Evolutionary conservation across 2,329 filamentous ascomycete genomes (phyloP), one percentile per base, ranked within the genome.

Genomic region (Aspergillus sp.): DNA sequence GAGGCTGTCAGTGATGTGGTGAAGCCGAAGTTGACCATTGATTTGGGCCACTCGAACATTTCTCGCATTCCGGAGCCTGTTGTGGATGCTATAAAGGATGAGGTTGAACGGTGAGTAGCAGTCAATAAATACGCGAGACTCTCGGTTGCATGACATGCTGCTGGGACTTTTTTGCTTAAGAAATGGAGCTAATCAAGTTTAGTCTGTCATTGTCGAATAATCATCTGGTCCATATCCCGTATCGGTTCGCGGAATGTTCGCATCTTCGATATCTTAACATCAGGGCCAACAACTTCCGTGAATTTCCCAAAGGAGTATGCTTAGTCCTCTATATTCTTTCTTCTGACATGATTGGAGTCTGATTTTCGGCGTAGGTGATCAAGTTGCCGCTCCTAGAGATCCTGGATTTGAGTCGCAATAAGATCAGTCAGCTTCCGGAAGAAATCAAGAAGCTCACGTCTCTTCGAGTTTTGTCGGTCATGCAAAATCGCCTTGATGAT

Each of bases 341-440:
- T 41, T 41, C 13, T 25, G 7, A 2, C 17, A 30, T 3, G 19
- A 17, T 8, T 31, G n/a, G n/a, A 38, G 58, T 48, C 66, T 73
- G 47, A 70, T 51, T 17, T 34, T 49, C 59, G 54, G 66, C 66
- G 23, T 73, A 96, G 93, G 86, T 98, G 61, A 93, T 94, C 74
- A 89, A 93, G 76, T 84, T 98, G 64, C 89, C 87, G 56, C 91
- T 92, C 38, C 85, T 98, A 59, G 93, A 98, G 78, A 97, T 97
- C 62, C 85, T 98, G 64, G 94, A 98, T 78, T 84, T 98, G 58
- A 93, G 93, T 74, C 87, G 91, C 69, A 98, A 98, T 75, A 92
- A 90, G 75, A 88, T 98, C 64, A 86, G 85, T 52, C 81, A 85
- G 9, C 84, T 98, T 2, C 93, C 94, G 0, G 86, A 89, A 51